Conservation (phyloP, 2,329 filamentous ascomycete genomes). For the Penicillium sp. region DNA sequence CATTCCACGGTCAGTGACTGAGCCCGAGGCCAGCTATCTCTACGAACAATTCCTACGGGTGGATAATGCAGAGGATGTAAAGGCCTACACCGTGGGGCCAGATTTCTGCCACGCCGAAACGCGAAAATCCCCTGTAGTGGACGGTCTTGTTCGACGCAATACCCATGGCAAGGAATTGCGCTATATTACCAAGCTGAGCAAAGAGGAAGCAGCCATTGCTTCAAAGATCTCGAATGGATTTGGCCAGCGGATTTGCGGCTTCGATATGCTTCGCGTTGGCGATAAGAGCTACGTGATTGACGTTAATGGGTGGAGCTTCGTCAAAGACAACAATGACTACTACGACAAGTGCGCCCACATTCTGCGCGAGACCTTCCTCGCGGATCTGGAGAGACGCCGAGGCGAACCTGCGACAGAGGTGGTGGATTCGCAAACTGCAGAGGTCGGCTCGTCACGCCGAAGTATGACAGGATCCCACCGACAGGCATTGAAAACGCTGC, state of each 20-base stretch:
- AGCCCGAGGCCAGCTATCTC: conserved; percentile 77
- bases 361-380: conserved; percentile 78
- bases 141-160: conserved; percentile 90
- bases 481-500: conserved; percentile 51
- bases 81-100: conserved; percentile 93
- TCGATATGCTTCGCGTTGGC: conserved; percentile 81
- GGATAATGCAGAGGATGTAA: conserved; percentile 96
- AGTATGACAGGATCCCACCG: conserved; percentile 40
- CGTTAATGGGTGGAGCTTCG: conserved; percentile 99
- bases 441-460: conserved; percentile 32
- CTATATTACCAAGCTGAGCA: conserved; percentile 79
- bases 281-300: conserved; percentile 96
- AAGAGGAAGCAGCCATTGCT: conserved; percentile 78
- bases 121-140: conserved; percentile 92
- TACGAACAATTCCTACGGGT: conserved; percentile 97
- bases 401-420: conserved; percentile 30
- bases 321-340: conserved; percentile 98
- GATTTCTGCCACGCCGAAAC: conserved; percentile 95
- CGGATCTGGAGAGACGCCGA: conserved; percentile 53
- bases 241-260: conserved; percentile 91
- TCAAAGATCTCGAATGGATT: conserved; percentile 86
- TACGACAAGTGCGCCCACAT: conserved; percentile 88
- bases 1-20: conserved; percentile 72
- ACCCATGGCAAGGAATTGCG: conserved; percentile 95
- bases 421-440: conserved; percentile 31